Base-by-base conservation (phyloP, 805 yeast genomes). In the Candida coquimbonensis region DNA sequence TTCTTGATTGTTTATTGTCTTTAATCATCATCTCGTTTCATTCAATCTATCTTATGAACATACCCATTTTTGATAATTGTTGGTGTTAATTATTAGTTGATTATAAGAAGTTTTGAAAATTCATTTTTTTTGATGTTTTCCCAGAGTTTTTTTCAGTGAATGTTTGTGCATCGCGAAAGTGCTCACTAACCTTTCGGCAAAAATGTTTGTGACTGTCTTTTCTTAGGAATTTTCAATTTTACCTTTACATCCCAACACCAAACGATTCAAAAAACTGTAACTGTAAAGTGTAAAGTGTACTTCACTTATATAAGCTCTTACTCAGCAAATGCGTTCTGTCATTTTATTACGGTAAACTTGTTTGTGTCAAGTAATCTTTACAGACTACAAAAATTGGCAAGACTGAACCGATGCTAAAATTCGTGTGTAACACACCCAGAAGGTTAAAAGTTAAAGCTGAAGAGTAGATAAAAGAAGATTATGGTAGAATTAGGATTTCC, bases 51-150 rank as follows among this genome's bases (percentile, higher is more conserved):
- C 24, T 9, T 16, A 11, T 16, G 29, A 40, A 58, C 62, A 54
- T 58, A 58, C 62, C 62, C 62, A 58, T 58, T 56, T 55, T 58
- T 56, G 57, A 55, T 55, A 44, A 48, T 55, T 45, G 49, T 54
- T 56, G 57, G 56, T 55, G 51, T 34, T 41, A 32, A 45, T 44
- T 42, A 37, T 42, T 34, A 39, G 29, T 29, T 38, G 40, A 33
- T 38, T 42, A 36, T 31, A 33, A 27, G 31, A 37, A 44, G 31
- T 29, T 29, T 44, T 35, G 37, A 41, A 45, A 45, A 41, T 45
- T 33, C 39, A 36, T 40, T 45, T 45, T 45, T 45, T 42, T 43
- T 39, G 31, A 39, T 43, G 45, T 38, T 40, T 32, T 42, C 40
- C 38, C 40, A 36, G 40, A 43, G 32, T 36, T 38, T 33, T 36